phyloP scores from a whole-genome alignment of 2,329 filamentous ascomycete genomes.

The Lasiodiplodia theobromae region DNA sequence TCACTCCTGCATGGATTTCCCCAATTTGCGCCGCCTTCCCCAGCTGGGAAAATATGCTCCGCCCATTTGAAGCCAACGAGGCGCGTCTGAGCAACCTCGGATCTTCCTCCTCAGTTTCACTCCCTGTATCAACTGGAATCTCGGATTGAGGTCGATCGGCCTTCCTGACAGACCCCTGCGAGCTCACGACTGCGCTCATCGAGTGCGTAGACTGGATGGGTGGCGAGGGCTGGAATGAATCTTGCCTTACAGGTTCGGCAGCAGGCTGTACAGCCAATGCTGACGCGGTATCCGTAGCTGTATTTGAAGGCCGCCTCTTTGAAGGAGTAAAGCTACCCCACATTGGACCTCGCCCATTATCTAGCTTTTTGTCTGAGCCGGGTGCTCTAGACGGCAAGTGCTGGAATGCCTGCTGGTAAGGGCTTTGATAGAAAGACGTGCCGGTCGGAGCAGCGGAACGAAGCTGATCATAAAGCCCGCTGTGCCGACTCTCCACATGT shows the following conservation, averaged over 20 bases:
- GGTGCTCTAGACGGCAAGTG: not conserved
- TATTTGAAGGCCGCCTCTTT: not conserved
- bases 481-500: not conserved
- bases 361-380: not conserved
- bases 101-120: constrained; percentile 19
- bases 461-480: constrained; percentile 4
- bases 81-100: too few relatives aligned
- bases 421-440: not conserved
- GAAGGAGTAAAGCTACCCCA: constrained; percentile 16
- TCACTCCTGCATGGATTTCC: too few relatives aligned
- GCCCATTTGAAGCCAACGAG: not conserved
- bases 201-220: not conserved
- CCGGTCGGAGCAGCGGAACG: too few relatives aligned
- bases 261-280: not conserved
- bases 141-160: not conserved
- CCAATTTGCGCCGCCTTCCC: too few relatives aligned
- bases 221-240: not conserved
- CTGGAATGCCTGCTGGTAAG: not conserved
- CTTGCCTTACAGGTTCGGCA: not conserved
- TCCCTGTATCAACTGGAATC: not conserved
- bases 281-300: not conserved
- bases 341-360: not conserved
- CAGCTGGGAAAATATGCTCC: too few relatives aligned
- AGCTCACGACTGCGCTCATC: not conserved
- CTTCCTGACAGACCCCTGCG: not conserved